These are phyloP conservation scores for Phytophthora tentaculata DNA, from an alignment of 352 stramenopile species.

Conservation along the genomic window DNA sequence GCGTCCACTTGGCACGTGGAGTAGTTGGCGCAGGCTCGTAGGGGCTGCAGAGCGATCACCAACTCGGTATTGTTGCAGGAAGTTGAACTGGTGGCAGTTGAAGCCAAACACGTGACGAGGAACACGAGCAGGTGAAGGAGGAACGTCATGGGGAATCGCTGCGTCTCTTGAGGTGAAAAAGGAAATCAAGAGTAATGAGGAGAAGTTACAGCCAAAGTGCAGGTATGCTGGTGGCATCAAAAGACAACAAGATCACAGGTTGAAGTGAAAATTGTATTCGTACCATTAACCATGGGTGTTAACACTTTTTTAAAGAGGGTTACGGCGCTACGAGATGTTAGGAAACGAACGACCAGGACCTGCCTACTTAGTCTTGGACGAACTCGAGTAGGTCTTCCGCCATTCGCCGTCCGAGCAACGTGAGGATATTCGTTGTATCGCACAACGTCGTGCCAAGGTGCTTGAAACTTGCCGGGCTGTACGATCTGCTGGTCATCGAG, in stretches of 20 bases:
- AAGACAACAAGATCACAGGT: neutral
- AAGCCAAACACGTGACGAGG: neutral
- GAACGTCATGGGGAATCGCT: neutral
- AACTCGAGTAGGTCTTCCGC: neutral
- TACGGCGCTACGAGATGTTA: too few relatives aligned
- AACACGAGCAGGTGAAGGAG: neutral
- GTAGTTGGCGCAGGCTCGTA: slow-evolving; percentile 18
- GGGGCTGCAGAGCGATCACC: neutral
- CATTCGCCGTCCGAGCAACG: neutral
- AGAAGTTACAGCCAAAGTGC: neutral
- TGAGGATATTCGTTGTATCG: neutral
- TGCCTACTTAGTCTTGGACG: neutral
- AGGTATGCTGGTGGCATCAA: neutral
- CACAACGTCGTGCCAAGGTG: neutral
- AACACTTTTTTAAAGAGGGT: neutral
- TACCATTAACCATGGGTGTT: neutral
- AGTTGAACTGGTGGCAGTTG: neutral
- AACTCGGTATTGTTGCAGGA: neutral
- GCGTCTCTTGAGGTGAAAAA: neutral
- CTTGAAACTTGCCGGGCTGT: neutral
- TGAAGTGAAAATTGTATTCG: neutral
- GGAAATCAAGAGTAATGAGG: neutral
- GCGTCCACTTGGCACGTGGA: slow-evolving; percentile 29
- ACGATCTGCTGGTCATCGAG: neutral
- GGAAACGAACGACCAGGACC: too few relatives aligned